Evolutionary conservation across 2,329 filamentous ascomycete genomes (phyloP), one percentile per base, ranked within the genome.

Genomic region (Exophiala dermatitidis): DNA sequence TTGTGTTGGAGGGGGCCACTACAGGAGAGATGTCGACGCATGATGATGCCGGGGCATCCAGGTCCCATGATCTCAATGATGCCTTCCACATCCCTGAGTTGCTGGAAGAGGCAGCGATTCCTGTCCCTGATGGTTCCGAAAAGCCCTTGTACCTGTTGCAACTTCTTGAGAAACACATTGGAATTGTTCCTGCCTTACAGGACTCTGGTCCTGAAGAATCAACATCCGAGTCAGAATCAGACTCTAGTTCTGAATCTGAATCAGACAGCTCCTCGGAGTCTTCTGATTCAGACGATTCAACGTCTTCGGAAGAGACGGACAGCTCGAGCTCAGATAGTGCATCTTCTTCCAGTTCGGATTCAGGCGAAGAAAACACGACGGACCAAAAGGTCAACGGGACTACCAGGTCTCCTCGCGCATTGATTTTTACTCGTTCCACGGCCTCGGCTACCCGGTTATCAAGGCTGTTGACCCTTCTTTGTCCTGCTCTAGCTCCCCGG

Each of bases 371-470:
- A 19, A 19, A 19, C 19, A 2, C 19, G 19, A 2, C 19, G 19
- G 2, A 19, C 19, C 19, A 19, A 19, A 19, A 19, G 38, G 8
- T 10, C 4, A 37, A 62, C 10, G 42, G 12, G 91, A 88, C 0
- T 88, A 95, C 71, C 86, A 90, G 63, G 90, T 96, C 70, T 87
- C 91, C 68, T 96, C 85, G 86, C 0, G 78, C 84, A 64, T 95
- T 98, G 65, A 84, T 98, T 58, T 98, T 98, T 74, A 90, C 86
- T 76, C 97, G 97, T 72, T 83, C 89, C 44, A 95, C 90, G 1
- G 79, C 84, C 52, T 96, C 93, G 0, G 91, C 93, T 5, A 87
- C 90, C 61, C 83, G 93, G 53, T 79, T 98, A 3, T 90, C 95
- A 65, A 88, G 95, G 67, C 79, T 94, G 52, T 79, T 98, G 7